Percentiles rank a stretch among this genome's conserved stretches.
phyloP scores from a whole-genome alignment of 345 rosid species.

The Chamaenerion angustifolium region DNA sequence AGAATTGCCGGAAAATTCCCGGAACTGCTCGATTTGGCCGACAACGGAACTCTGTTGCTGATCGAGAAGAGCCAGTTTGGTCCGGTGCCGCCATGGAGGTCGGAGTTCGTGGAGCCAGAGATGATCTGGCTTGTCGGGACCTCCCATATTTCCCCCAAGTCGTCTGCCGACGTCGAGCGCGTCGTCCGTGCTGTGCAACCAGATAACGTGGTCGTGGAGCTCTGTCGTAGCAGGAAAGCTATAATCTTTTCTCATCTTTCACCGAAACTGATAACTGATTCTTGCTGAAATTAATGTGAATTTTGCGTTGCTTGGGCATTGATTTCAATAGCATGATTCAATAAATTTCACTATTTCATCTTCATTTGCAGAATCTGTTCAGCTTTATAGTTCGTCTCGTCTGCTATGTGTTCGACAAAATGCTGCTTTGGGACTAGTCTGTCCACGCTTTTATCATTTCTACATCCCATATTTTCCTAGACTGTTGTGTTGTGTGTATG shows the following conservation, averaged over 20 bases:
- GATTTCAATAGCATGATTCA: too few species aligned
- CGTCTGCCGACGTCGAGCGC: constrained; percentile 56
- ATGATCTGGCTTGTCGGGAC: constrained; percentile 74
- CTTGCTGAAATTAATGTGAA: too few species aligned
- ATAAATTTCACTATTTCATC: too few species aligned
- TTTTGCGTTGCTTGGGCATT: not conserved
- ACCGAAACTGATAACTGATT: too few species aligned
- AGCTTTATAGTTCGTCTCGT: too few species aligned
- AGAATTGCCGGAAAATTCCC: constrained; percentile 35
- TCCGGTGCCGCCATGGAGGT: constrained; percentile 72
- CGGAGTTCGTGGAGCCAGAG: constrained; percentile 63
- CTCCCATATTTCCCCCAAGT: constrained; percentile 41
- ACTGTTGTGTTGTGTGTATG: too few species aligned
- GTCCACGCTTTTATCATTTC: too few species aligned
- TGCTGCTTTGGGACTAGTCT: too few species aligned
- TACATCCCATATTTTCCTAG: too few species aligned
- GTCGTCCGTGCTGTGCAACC: constrained; percentile 53
- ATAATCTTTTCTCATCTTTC: constrained; percentile 3
- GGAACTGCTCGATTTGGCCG: constrained; percentile 52
- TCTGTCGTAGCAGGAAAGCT: constrained; percentile 82
- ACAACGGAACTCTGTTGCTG: constrained; percentile 38
- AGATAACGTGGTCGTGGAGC: constrained; percentile 85
- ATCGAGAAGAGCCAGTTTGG: constrained; percentile 50
- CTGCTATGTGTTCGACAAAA: too few species aligned
- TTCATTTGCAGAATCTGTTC: too few species aligned